Evolutionary conservation across 345 rosid species (phyloP).

Genomic region (Syzygium oleosum): DNA sequence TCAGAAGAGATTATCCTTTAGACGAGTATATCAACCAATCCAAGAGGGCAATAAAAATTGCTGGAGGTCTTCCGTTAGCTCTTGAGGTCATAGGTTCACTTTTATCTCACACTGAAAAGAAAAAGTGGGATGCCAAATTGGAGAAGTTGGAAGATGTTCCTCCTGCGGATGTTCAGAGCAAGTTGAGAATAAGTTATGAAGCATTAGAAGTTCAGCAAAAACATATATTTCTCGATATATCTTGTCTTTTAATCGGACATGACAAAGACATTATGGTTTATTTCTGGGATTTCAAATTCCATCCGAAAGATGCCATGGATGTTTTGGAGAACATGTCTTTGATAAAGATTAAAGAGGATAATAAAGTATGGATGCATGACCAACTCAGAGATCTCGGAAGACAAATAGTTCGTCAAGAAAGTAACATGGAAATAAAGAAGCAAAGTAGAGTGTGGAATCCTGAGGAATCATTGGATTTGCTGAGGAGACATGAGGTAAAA

Average conservation of each 20-base stretch:
- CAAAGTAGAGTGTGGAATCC: not conserved
- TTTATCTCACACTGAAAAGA: not conserved
- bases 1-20: too few species aligned
- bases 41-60: not conserved
- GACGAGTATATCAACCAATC: too few species aligned
- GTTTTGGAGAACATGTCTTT: not conserved
- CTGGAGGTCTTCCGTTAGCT: not conserved
- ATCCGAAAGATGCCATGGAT: not conserved
- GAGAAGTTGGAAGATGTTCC: not conserved
- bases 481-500: too few species aligned
- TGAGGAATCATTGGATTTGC: not conserved
- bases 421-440: not conserved
- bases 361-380: constrained; percentile 1
- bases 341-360: not conserved
- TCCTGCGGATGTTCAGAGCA: not conserved
- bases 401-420: not conserved
- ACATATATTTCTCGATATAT: constrained; percentile 3
- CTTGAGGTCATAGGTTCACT: not conserved
- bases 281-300: not conserved
- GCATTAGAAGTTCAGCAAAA: not conserved
- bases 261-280: not conserved
- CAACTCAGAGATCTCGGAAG: constrained; percentile 1
- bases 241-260: not conserved
- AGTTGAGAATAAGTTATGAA: constrained; percentile 2
- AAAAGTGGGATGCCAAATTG: not conserved